Conservation (phyloP, 2,329 filamentous ascomycete species). For the Tothia fuscella region DNA sequence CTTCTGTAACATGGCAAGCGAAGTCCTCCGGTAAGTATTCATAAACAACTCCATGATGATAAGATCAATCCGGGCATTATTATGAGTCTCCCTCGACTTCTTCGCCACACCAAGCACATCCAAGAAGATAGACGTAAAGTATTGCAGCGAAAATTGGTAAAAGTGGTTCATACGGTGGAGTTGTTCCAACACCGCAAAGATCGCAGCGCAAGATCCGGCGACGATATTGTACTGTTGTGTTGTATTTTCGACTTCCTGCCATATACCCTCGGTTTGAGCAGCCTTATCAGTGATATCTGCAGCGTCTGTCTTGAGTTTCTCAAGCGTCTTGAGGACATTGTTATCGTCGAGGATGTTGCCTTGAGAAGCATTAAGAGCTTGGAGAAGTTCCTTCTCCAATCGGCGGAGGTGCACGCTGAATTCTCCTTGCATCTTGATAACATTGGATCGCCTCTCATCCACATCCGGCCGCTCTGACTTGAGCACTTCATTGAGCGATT, state of each 20-base stretch:
- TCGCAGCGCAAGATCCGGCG: constrained; percentile 87
- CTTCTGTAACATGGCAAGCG: constrained; percentile 80
- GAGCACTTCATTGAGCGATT: constrained; percentile 92
- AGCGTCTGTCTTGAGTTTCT: constrained; percentile 95
- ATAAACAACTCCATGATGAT: constrained; percentile 89
- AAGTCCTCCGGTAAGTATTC: constrained; percentile 86
- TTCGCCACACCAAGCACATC: constrained; percentile 74
- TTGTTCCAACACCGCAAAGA: constrained; percentile 93
- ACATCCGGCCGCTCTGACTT: constrained; percentile 97
- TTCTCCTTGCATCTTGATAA: constrained; percentile 97
- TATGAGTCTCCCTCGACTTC: constrained; percentile 58
- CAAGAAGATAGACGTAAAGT: constrained; percentile 96
- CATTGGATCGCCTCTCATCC: constrained; percentile 87
- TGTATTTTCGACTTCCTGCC: constrained; percentile 94
- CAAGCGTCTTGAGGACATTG: constrained; percentile 92
- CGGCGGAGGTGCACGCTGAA: constrained; percentile 97
- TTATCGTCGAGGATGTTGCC: constrained; percentile 98
- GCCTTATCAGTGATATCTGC: constrained; percentile 95
- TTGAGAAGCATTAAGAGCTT: constrained; percentile 91
- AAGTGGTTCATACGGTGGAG: constrained; percentile 98
- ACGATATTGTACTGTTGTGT: constrained; percentile 90
- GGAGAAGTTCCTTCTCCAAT: constrained; percentile 83
- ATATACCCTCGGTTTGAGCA: constrained; percentile 90
- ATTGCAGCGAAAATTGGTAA: constrained; percentile 97
- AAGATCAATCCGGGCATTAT: constrained; percentile 70